Conservation (phyloP, 768 basidiomycete genomes). For the Podaxis rugospora region DNA sequence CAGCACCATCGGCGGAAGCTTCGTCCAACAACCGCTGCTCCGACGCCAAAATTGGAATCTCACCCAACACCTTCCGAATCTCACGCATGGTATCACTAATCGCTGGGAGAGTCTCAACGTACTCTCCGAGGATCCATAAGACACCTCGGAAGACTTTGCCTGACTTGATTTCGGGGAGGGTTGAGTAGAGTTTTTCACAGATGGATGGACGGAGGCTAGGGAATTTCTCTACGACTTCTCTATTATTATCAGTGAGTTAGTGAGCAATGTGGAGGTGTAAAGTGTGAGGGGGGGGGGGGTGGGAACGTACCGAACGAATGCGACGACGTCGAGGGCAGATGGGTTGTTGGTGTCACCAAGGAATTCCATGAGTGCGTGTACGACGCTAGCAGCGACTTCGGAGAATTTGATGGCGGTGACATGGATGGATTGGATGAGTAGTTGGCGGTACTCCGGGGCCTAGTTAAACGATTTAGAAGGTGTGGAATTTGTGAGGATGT, state of each 20-base stretch:
- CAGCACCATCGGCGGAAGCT: constrained; percentile 39
- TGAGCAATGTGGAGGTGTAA: background rate
- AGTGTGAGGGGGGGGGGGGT: background rate
- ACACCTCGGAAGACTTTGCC: constrained; percentile 97
- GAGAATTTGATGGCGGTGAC: constrained; percentile 95
- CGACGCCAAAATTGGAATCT: constrained; percentile 94
- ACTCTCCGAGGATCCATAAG: constrained; percentile 98
- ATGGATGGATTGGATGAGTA: constrained; percentile 96
- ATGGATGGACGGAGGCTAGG: constrained; percentile 79
- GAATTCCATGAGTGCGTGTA: constrained; percentile 92
- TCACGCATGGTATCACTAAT: constrained; percentile 73
- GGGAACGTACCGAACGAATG: constrained; percentile 44
- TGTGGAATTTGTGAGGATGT: background rate
- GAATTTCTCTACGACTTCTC: constrained; percentile 98
- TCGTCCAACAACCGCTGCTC: constrained; percentile 84
- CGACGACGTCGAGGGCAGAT: constrained; percentile 91
- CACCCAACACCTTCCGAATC: constrained; percentile 83
- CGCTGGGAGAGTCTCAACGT: constrained; percentile 63
- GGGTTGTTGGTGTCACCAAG: constrained; percentile 93
- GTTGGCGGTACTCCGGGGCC: constrained; percentile 93
- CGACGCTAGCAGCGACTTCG: constrained; percentile 93
- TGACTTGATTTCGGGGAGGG: constrained; percentile 85
- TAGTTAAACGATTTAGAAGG: constrained; percentile 21
- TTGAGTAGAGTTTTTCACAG: constrained; percentile 77
- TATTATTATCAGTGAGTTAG: constrained; percentile 18